A percentile compares a stretch with the other conserved stretches of the same genome.
phyloP scores from a whole-genome alignment of 1,284 basidiomycete species.

The Heterobasidion occidentale region DNA sequence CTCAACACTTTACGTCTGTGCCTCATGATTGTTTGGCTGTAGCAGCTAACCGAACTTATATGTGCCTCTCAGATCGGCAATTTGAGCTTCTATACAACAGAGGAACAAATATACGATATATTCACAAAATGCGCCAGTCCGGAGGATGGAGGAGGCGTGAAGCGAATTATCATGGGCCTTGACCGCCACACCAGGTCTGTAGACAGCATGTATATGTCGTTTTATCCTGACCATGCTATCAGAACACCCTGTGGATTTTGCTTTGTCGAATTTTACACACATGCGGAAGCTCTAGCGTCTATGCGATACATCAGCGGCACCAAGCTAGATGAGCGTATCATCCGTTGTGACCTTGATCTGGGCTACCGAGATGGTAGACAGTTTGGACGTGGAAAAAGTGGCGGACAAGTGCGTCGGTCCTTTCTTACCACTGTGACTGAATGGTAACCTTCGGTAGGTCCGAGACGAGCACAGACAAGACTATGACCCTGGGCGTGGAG shows the following conservation, averaged over 20 bases:
- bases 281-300: conserved; percentile 88
- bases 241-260: conserved; percentile 99
- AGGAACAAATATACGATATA: conserved; percentile 98
- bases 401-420: conserved; percentile 67
- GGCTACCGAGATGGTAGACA: conserved; percentile 97
- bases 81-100: conserved; percentile 95
- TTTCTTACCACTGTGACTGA: background rate
- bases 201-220: background rate
- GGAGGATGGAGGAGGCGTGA: conserved; percentile 91
- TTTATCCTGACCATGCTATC: conserved; percentile 4
- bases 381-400: conserved; percentile 94
- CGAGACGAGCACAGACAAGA: conserved; percentile 96
- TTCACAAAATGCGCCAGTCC: conserved; percentile 89
- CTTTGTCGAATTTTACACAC: conserved; percentile 98
- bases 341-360: conserved; percentile 97
- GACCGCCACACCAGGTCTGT: conserved; percentile 87
- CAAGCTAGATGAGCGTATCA: conserved; percentile 98
- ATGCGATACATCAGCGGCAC: conserved; percentile 95
- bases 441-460: conserved; percentile 29
- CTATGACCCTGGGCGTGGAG: conserved; percentile 92
- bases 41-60: background rate
- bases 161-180: conserved; percentile 98
- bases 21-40: background rate
- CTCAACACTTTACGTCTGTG: conserved; percentile 69
- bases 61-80: conserved; percentile 75